A percentile compares a stretch with the other conserved stretches of the same genome.
Evolutionary conservation across 257 asterid genomes (phyloP).

Genomic region (Lithospermum erythrorhizon): DNA sequence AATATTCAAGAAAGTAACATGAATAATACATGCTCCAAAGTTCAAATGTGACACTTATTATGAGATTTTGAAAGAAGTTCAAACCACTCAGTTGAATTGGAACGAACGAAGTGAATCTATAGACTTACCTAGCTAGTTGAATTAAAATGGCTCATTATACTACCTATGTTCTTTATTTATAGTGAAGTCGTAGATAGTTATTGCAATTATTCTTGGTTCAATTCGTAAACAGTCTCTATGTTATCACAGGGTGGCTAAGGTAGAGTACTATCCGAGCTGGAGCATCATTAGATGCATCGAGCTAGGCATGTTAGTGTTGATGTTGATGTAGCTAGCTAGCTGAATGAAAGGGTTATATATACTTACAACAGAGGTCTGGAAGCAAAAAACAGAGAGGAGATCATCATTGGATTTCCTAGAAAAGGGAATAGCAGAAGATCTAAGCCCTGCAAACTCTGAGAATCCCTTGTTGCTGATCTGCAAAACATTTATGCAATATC

Average conservation of each 20-base stretch:
- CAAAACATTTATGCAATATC: conserved; percentile 6
- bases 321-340: not conserved
- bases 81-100: too few relatives aligned
- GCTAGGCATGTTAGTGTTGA: too few relatives aligned
- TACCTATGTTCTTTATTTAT: not conserved
- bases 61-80: too few relatives aligned
- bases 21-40: not conserved
- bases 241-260: too few relatives aligned
- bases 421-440: conserved; percentile 50
- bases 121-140: not conserved
- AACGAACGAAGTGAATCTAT: too few relatives aligned
- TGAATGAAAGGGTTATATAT: not conserved
- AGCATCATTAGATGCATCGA: too few relatives aligned
- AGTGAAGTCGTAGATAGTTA: too few relatives aligned
- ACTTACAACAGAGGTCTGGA: conserved; percentile 83
- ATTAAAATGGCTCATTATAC: conserved; percentile 9
- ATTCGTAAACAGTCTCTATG: too few relatives aligned
- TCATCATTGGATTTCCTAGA: conserved; percentile 49
- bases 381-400: conserved; percentile 48
- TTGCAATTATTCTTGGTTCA: too few relatives aligned
- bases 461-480: conserved; percentile 84
- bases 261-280: too few relatives aligned
- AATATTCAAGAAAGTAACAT: not conserved
- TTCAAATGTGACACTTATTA: too few relatives aligned
- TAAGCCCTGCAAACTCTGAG: conserved; percentile 70